phyloP scores from a whole-genome alignment of 2,329 filamentous ascomycete genomes.

The Epichloe sibirici region DNA sequence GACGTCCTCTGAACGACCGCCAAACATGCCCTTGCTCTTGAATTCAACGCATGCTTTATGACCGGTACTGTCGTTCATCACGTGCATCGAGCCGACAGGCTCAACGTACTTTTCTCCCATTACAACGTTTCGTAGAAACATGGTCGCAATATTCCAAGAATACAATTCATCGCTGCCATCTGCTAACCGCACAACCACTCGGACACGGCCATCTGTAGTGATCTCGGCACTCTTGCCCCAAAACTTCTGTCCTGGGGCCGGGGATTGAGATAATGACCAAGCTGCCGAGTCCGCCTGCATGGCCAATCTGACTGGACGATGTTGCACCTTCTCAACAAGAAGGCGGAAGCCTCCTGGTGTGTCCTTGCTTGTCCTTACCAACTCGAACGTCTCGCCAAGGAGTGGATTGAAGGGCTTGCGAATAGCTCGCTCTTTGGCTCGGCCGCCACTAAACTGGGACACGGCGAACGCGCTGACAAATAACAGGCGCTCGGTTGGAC shows the following conservation, averaged over 20 bases:
- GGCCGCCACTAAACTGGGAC: constrained; percentile 68
- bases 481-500: constrained; percentile 57
- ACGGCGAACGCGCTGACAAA: constrained; percentile 86
- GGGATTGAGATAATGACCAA: constrained; percentile 82
- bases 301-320: constrained; percentile 83
- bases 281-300: constrained; percentile 78
- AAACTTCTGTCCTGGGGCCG: constrained; percentile 88
- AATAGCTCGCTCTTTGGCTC: constrained; percentile 81
- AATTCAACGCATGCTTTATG: constrained; percentile 81
- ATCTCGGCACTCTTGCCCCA: constrained; percentile 97
- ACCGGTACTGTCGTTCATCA: constrained; percentile 73
- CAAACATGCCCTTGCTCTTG: constrained; percentile 94
- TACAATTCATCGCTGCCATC: constrained; percentile 69
- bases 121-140: constrained; percentile 89
- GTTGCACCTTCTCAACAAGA: constrained; percentile 88
- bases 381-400: constrained; percentile 88
- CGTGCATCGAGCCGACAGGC: constrained; percentile 79
- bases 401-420: constrained; percentile 97
- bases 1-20: constrained; percentile 84
- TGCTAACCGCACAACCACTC: constrained; percentile 55
- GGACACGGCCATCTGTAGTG: constrained; percentile 78
- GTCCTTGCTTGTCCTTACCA: constrained; percentile 72
- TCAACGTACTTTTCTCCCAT: constrained; percentile 98
- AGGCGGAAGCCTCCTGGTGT: constrained; percentile 67
- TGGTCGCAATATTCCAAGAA: constrained; percentile 78